Conservation (phyloP, 139 green algal genomes). For the Chlorella sorokiniana region DNA sequence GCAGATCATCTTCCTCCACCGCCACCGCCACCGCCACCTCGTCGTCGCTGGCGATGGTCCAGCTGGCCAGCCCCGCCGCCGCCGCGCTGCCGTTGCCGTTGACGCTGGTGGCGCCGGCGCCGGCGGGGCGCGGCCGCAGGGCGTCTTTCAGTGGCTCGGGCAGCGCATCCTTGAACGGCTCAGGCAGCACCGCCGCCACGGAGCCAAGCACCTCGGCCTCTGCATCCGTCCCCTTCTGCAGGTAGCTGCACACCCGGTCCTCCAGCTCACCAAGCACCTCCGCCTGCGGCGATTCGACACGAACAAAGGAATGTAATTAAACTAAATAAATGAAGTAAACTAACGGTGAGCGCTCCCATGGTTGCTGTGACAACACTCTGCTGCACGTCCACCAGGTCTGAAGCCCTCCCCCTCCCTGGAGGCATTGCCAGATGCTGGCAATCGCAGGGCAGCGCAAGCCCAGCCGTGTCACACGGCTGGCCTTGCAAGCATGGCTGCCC, state of each 20-base stretch:
- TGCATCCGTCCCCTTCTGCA: constrained; percentile 61
- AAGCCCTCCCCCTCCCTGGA: too few species aligned
- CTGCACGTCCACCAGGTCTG: too few species aligned
- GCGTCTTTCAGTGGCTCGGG: constrained; percentile 24
- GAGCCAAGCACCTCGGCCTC: constrained; percentile 68
- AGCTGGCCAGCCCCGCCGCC: constrained; percentile 29
- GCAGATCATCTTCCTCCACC: not conserved
- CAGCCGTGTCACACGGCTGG: too few species aligned
- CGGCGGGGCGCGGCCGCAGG: constrained; percentile 14
- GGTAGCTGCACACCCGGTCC: constrained; percentile 54
- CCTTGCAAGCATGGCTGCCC: too few species aligned
- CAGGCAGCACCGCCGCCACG: constrained; percentile 59
- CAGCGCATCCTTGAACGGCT: constrained; percentile 51
- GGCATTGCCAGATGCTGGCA: too few species aligned
- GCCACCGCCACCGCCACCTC: not conserved
- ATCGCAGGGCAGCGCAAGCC: too few species aligned
- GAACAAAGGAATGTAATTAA: too few species aligned
- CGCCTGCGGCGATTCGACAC: constrained; percentile 4
- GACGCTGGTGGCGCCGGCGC: not conserved
- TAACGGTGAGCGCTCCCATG: too few species aligned
- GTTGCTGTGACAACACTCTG: too few species aligned
- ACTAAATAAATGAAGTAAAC: too few species aligned
- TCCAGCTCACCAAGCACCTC: constrained; percentile 52
- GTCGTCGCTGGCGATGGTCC: constrained; percentile 34
- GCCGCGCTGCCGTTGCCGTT: not conserved